phyloP scores from a whole-genome alignment of 73 alveolate species.

The Effrenium voratum region DNA sequence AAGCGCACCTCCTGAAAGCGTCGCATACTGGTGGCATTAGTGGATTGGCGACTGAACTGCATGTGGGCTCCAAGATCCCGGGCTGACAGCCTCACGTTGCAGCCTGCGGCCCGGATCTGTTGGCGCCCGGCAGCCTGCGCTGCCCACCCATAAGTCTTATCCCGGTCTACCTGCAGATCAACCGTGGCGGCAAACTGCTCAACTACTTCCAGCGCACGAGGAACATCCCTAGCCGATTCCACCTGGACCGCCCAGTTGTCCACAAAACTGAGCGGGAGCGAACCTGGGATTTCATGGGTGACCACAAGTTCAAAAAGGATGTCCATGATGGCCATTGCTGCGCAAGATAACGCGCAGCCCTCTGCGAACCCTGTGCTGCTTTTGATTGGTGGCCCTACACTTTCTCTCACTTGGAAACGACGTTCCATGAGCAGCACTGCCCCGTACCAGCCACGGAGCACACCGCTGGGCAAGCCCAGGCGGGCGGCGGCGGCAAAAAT shows the following conservation, averaged over 20 bases:
- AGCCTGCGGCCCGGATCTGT: neutral
- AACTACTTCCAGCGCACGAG: neutral
- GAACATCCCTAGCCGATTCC: neutral
- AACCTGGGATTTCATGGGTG: no score
- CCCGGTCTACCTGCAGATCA: neutral
- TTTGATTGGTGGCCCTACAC: neutral
- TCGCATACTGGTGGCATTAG: neutral
- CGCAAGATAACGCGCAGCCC: neutral
- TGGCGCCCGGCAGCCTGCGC: neutral
- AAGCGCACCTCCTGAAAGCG: neutral
- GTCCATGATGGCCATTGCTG: neutral
- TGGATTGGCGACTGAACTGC: neutral
- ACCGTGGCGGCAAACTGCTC: neutral
- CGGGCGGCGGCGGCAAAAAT: neutral
- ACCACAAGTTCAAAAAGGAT: neutral
- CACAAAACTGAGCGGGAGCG: neutral
- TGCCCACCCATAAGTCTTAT: neutral
- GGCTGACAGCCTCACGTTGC: neutral
- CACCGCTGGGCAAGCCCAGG: neutral
- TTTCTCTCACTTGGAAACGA: neutral
- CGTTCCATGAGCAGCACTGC: neutral
- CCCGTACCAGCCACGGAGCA: neutral
- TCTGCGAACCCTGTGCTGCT: neutral
- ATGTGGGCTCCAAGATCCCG: slow-evolving; percentile 5
- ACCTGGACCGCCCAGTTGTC: neutral